Base-by-base conservation (phyloP, 2,329 filamentous ascomycete species). In the Xylariaceae sp. region DNA sequence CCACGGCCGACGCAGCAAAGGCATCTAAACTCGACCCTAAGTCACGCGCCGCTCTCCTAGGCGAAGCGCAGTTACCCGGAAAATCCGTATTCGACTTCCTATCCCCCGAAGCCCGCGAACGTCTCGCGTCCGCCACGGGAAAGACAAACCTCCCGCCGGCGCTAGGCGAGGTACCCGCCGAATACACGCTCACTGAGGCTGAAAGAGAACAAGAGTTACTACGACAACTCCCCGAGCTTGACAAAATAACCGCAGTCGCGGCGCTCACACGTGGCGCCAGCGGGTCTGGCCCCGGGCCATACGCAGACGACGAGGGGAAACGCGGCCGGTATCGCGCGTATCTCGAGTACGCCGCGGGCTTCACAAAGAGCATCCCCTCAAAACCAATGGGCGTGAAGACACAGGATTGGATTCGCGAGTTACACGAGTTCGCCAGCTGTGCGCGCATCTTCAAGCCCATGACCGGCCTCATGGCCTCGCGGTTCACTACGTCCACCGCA, bases 41-140 rank as follows among this genome's bases (percentile, higher is more conserved):
- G 65, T 78, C 86, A 40, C 84, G 94, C 57, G 92, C 91, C 12
- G 84, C 84, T 3, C 76, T 95, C 0, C 78, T 97, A 1, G 92
- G 92, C 34, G 92, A 96, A 72, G 77, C 82, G 37, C 80, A 83
- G 34, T 75, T 97, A 0, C 92, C 92, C 0, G 89, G 90, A 0
- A 96, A 97, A 73, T 97, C 94, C 0, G 85, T 99, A 2, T 99
- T 97, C 69, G 92, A 97, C 71, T 99, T 88, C 70, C 80, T 99
- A 60, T 88, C 88, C 0, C 78, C 89, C 0, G 80, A 87, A 32
- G 84, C 88, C 3, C 84, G 94, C 57, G 86, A 92, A 48, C 83
- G 86, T 22, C 80, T 99, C 42, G 90, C 80, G 2, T 78, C 83
- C 10, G 85, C 85, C 1, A 90, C 89, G 2, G 92, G 92, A 1